Conservation (phyloP, 1,284 basidiomycete genomes). For the Rhodotorula sp. region DNA sequence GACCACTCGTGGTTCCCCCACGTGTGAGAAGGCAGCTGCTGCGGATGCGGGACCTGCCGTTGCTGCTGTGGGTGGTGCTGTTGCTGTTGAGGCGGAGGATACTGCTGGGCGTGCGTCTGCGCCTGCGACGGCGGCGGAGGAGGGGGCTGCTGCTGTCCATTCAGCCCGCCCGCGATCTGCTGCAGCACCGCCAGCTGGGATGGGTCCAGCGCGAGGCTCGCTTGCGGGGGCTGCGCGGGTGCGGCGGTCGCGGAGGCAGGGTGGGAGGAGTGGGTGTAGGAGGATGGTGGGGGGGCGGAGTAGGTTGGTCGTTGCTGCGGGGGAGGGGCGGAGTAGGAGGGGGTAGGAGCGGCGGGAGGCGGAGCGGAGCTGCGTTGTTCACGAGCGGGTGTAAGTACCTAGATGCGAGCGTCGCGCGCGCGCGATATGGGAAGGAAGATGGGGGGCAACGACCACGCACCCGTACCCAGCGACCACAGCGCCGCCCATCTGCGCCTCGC, state of each 20-base stretch:
- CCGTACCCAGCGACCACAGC: neutral
- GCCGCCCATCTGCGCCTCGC: conserved; percentile 20
- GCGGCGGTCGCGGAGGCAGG: neutral
- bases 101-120: neutral
- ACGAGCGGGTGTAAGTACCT: neutral
- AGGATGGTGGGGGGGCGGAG: conserved; percentile 38
- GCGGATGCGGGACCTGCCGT: too few species aligned
- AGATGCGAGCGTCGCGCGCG: neutral
- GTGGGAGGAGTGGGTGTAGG: neutral
- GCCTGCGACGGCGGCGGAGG: neutral
- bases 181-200: conserved; percentile 62
- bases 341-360: neutral
- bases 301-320: conserved; percentile 58
- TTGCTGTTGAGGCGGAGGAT: neutral
- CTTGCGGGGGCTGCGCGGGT: conserved; percentile 47
- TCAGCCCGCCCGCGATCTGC: neutral
- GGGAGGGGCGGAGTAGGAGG: conserved; percentile 12
- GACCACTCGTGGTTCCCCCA: too few species aligned
- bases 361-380: neutral
- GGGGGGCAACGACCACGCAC: neutral
- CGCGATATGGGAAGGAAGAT: conserved; percentile 50
- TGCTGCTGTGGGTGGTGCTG: neutral
- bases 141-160: neutral
- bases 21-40: too few species aligned
- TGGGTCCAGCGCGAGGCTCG: conserved; percentile 56